Percentiles rank a stretch among this genome's conserved stretches.
Conservation (phyloP, 257 asterid species). For the Vinca minor region DNA sequence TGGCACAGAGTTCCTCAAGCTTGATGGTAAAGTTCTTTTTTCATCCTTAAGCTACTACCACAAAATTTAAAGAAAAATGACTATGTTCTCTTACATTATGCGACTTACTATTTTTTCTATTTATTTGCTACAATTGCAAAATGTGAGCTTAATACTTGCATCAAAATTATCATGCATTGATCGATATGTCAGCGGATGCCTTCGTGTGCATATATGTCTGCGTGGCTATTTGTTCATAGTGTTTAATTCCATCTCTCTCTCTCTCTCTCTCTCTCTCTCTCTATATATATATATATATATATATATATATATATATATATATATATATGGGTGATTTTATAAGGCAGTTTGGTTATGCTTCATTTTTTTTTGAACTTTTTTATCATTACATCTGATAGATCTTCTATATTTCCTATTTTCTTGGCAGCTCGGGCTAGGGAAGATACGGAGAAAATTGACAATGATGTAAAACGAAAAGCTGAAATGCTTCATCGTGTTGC, state of each 20-base stretch:
- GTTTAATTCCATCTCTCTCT: too few relatives aligned
- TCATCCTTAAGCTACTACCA: conserved; percentile 12
- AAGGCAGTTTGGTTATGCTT: neutral
- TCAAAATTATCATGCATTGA: neutral
- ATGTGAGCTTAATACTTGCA: neutral
- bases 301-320: too few relatives aligned
- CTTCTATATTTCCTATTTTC: conserved; percentile 9
- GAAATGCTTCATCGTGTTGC: conserved; percentile 78
- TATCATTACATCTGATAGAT: neutral
- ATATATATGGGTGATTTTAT: too few relatives aligned
- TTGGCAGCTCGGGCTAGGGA: conserved; percentile 80
- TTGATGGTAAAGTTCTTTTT: conserved; percentile 58
- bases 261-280: neutral
- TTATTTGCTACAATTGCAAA: neutral
- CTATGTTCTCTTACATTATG: neutral
- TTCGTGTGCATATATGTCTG: neutral
- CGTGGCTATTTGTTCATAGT: too few relatives aligned
- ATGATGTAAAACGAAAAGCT: conserved; percentile 72
- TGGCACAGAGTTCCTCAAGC: conserved; percentile 82
- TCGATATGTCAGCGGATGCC: neutral
- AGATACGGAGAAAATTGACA: conserved; percentile 79
- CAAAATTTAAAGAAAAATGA: neutral
- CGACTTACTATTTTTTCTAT: neutral
- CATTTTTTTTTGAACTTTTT: too few relatives aligned
- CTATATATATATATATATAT: neutral